Evolutionary conservation across 768 basidiomycete genomes (phyloP).

Genomic region (Collybia nuda): DNA sequence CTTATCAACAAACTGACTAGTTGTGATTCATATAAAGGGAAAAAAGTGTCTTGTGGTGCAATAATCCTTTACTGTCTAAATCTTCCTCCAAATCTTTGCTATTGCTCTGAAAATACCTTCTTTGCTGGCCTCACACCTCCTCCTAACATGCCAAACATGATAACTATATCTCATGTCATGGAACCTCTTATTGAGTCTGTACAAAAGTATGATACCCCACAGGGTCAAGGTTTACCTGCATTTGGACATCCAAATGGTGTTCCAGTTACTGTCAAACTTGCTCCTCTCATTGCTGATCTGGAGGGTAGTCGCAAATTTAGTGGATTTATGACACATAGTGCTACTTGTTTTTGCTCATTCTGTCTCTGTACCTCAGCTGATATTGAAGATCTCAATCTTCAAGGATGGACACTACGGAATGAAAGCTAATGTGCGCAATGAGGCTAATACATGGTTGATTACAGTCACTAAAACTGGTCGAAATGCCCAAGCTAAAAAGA

Average conservation of each 20-base stretch:
- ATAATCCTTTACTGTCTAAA: conserved; percentile 33
- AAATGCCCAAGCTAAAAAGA: conserved; percentile 6
- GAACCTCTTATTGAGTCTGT: conserved; percentile 12
- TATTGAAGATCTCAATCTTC: conserved; percentile 17
- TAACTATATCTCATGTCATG: conserved; percentile 18
- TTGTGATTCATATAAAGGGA: conserved; percentile 5
- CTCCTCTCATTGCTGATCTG: conserved; percentile 22
- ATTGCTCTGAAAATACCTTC: conserved; percentile 29
- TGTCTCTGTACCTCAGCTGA: conserved; percentile 14
- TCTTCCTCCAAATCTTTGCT: conserved; percentile 25
- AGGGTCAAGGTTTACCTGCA: conserved; percentile 10
- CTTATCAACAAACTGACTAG: not conserved
- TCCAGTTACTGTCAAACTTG: conserved; percentile 10
- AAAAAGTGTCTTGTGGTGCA: conserved; percentile 22
- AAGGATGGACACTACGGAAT: conserved; percentile 15
- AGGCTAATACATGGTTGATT: conserved; percentile 12
- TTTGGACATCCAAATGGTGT: conserved; percentile 11
- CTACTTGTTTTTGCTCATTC: conserved; percentile 12
- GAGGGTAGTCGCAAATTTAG: conserved; percentile 19
- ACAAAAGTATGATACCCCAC: conserved; percentile 11
- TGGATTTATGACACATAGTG: conserved; percentile 14
- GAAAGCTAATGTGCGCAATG: conserved; percentile 11
- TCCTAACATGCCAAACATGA: conserved; percentile 26
- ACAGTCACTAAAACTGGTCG: conserved; percentile 10
- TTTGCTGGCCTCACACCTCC: conserved; percentile 31